Evolutionary conservation across 2,329 filamentous ascomycete genomes (phyloP), one percentile per base, ranked within the genome.

Genomic region (Aspergillus pseudoglaucus): DNA sequence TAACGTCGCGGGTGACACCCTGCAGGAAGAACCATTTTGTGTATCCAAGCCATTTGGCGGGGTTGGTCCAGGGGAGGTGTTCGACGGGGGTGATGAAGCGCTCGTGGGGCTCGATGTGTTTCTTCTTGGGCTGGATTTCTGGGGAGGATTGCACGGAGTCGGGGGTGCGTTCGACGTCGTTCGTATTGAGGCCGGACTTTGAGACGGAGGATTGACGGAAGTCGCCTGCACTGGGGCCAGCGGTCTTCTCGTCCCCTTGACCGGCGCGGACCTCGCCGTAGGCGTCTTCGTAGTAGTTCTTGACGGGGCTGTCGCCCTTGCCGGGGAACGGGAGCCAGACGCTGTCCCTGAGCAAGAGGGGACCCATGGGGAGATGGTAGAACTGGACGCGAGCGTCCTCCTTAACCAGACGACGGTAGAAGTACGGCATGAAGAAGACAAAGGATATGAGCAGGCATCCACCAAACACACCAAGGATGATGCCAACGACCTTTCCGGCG

Each of bases 21-120:
- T 69, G 68, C 6, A 73, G 71, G 48, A 79, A 64, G 7, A 63
- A 60, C 25, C 66, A 72, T 51, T 76, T 77, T 44, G 61, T 52
- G 42, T 70, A 73, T 6, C 70, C 71, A 45, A 54, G 66, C 50
- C 57, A 57, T 42, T 61, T 61, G 39, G 50, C 23, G 10, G 59
- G 58, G 46, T 56, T 50, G 4, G 39, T 4, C 47, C 54, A 54
- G 45, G 51, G 46, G 39, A 54, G 54, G 8, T 51, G 35, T 1
- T 52, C 41, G 35, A 55, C 53, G 12, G 54, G 53, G 15, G 56
- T 52, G 30, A 63, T 53, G 50, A 60, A 62, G 8, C 59, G 57
- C 23, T 63, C 59, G n/a, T 49, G 30, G 5, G 60, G 58, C 1
- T 53, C 55, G 39, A 59, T 12, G 15, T 53, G 50, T 42, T 47